These are phyloP conservation scores for Scheffersomyces ergatensis DNA, from an alignment of 805 yeast genomes.

Conservation along the genomic window DNA sequence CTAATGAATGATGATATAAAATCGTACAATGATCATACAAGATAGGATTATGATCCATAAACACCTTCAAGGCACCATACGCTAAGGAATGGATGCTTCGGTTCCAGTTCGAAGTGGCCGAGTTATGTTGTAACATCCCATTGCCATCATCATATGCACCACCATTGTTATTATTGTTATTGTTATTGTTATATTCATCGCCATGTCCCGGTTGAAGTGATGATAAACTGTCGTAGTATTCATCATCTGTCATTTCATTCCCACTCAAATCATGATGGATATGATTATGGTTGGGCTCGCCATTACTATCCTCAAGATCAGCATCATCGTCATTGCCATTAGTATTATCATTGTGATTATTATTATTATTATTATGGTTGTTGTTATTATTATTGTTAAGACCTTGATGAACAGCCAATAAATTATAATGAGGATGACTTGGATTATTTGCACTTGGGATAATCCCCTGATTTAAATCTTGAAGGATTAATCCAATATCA, in stretches of 20 bases:
- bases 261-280: constrained; percentile 14
- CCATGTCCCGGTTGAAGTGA: constrained; percentile 25
- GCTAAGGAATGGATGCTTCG: constrained; percentile 89
- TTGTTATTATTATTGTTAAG: constrained; percentile 8
- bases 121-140: constrained; percentile 40
- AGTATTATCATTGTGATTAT: constrained; percentile 4
- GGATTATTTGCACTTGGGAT: constrained; percentile 22
- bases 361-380: constrained; percentile 6
- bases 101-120: constrained; percentile 77
- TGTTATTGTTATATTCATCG: constrained; percentile 8
- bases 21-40: constrained; percentile 92
- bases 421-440: constrained; percentile 19
- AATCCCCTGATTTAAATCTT: constrained; percentile 20
- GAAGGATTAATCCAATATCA: constrained; percentile 33
- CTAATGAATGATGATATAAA: constrained; percentile 74
- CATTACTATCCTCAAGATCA: no score
- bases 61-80: constrained; percentile 84
- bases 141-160: constrained; percentile 28
- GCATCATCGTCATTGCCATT: constrained; percentile 10
- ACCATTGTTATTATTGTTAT: constrained; percentile 26
- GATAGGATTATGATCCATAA: constrained; percentile 89
- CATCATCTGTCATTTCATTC: constrained; percentile 42
- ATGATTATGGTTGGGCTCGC: constrained; percentile 12
- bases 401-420: constrained; percentile 13
- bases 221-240: constrained; percentile 40